Base-by-base conservation (phyloP, 495 filamentous ascomycete species). In the Antarctomyces pellizariae region DNA sequence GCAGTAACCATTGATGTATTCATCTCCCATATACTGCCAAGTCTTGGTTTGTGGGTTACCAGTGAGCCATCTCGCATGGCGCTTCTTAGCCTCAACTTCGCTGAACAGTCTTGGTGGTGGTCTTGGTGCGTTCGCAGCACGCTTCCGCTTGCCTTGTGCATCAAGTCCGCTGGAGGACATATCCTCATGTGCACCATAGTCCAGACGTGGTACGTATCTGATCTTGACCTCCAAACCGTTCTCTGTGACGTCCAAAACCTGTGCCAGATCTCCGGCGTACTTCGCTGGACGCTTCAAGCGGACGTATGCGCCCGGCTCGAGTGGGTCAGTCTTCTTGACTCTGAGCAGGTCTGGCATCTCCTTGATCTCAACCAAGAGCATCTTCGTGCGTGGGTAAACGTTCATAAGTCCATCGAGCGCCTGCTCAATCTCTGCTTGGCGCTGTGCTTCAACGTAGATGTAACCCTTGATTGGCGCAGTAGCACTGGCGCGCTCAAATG, bases 331-430 rank as follows among this genome's bases (percentile, higher is more conserved):
- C 52, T 90, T 92, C 16, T 63, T 65, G 16, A 83, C 78, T 14
- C 78, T 66, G n/a, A 99, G 52, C 5, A 99, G 67, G 48, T 93
- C 86, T 0, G 89, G 83, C 72, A 92, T 89, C 48, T 99, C 89
- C 46, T 83, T 83, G 38, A 95, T 78, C n/a, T 83, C 78, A 22
- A 95, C 76, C 18, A 92, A 49, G 18, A 78, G 61, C 47, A 79
- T 64, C 47, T 82, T 86, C 14, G 66, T 69, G 24, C 76, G 59
- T 10, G 78, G 74, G 43, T 91, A 97, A 15, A 78, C 71, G 43
- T 83, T 75, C 30, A 71, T 65, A 36, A 95, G 63, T 5, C 71
- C 77, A 24, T 92, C 75, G 17, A 86, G 52, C 3, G 75, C 75
- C 6, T 67, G 50, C 47, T 80, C 52, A 29, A 99, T 71, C 46